phyloP scores from a whole-genome alignment of 2,329 filamentous ascomycete genomes.

The Alternaria incomplexa region DNA sequence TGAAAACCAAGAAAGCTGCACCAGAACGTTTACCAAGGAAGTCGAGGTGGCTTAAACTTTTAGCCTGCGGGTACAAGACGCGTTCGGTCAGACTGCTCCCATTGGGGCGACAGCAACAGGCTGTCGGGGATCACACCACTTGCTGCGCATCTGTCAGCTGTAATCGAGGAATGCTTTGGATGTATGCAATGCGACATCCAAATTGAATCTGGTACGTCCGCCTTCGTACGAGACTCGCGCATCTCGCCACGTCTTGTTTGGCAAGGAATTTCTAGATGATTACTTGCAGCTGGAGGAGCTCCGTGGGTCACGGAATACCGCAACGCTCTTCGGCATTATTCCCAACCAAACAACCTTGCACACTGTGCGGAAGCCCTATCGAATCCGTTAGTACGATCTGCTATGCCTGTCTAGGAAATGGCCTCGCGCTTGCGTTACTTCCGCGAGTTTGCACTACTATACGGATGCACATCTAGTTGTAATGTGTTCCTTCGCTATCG shows the following conservation, averaged over 20 bases:
- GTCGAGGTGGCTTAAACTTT: slow-evolving; percentile 10
- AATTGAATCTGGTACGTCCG: background rate
- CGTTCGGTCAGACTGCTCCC: background rate
- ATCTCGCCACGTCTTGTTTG: background rate
- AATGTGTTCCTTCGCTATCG: slow-evolving; percentile 15
- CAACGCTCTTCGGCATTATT: slow-evolving; percentile 10
- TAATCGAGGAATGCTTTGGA: slow-evolving; percentile 3
- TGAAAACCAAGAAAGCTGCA: background rate
- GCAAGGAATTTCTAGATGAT: slow-evolving; percentile 13
- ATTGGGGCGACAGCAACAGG: background rate
- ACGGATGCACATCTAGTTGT: slow-evolving; percentile 19
- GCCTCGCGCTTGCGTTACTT: slow-evolving; percentile 1
- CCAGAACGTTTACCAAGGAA: background rate
- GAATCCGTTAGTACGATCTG: background rate
- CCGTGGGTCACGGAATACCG: slow-evolving; percentile 6
- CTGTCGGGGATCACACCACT: slow-evolving; percentile 2
- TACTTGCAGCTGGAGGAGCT: slow-evolving; percentile 19
- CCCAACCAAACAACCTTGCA: slow-evolving; percentile 4
- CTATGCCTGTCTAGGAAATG: background rate
- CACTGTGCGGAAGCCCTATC: background rate
- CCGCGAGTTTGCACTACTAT: slow-evolving; percentile 2
- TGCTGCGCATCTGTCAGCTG: slow-evolving; percentile 15
- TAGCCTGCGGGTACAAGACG: slow-evolving; percentile 18
- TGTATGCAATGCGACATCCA: slow-evolving; percentile 8
- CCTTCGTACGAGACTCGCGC: background rate